phyloP scores from a whole-genome alignment of 768 basidiomycete genomes.

The Boletus insuetus region DNA sequence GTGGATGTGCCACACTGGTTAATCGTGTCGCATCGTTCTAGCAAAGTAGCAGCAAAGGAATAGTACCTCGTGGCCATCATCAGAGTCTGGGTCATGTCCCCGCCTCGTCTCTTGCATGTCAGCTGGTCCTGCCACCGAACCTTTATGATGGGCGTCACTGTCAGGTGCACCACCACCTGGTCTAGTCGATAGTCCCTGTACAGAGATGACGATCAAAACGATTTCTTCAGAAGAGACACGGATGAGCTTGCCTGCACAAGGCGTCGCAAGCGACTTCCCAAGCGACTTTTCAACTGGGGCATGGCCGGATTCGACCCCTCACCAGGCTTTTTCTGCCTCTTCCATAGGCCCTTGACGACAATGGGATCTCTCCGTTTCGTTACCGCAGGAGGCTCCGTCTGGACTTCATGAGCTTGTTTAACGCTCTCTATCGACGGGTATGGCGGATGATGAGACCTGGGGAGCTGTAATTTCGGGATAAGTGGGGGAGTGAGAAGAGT shows the following conservation, averaged over 20 bases:
- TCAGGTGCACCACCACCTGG: background rate
- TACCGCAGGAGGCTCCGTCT: conserved; percentile 1
- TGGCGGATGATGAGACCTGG: conserved; percentile 6
- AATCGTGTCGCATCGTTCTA: conserved; percentile 16
- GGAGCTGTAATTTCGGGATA: conserved; percentile 8
- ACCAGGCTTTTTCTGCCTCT: background rate
- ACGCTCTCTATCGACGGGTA: background rate
- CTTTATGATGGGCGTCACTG: background rate
- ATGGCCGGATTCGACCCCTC: background rate
- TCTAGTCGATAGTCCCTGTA: conserved; percentile 9
- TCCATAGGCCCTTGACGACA: conserved; percentile 14
- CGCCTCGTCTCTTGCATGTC: background rate
- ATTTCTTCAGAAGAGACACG: background rate
- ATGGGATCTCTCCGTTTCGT: background rate
- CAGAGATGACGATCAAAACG: background rate
- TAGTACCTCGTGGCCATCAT: conserved; percentile 20
- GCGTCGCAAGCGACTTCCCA: conserved; percentile 12
- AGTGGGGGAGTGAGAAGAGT: background rate
- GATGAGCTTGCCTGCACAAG: conserved; percentile 15
- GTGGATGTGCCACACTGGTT: background rate
- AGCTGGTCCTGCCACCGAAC: background rate
- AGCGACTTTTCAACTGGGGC: background rate
- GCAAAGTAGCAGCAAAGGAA: conserved; percentile 29
- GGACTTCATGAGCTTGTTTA: conserved; percentile 1
- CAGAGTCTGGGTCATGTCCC: background rate